phyloP scores from a whole-genome alignment of 768 basidiomycete species.

The Suillus discolor region DNA sequence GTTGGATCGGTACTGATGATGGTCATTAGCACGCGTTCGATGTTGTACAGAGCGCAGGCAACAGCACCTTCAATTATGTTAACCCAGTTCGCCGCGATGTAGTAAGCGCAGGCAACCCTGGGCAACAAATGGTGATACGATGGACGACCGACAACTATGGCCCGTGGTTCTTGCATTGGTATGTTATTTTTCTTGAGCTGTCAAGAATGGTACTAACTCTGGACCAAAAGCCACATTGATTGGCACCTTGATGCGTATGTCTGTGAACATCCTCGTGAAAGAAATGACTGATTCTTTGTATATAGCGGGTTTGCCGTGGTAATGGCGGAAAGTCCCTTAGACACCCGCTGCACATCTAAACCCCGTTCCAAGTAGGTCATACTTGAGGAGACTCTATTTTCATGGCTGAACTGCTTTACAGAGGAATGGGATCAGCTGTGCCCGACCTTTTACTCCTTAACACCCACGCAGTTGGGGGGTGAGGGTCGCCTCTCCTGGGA shows the following conservation, averaged over 20 bases:
- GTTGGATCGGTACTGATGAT: not conserved
- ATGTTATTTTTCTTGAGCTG: not conserved
- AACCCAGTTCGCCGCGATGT: constrained; percentile 60
- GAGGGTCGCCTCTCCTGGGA: constrained; percentile 21
- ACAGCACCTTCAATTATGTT: constrained; percentile 38
- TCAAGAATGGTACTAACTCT: not conserved
- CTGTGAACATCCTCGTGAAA: not conserved
- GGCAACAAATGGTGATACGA: constrained; percentile 40
- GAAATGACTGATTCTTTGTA: not conserved
- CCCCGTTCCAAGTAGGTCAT: not conserved
- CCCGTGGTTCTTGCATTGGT: constrained; percentile 35
- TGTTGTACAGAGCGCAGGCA: constrained; percentile 47
- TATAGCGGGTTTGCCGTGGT: constrained; percentile 33
- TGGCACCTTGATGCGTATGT: constrained; percentile 23
- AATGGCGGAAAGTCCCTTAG: constrained; percentile 27
- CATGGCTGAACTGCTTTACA: constrained; percentile 6
- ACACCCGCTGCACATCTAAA: not conserved
- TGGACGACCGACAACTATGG: constrained; percentile 58
- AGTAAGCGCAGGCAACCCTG: constrained; percentile 29
- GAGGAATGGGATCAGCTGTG: constrained; percentile 29
- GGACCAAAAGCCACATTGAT: constrained; percentile 17
- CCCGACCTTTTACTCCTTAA: constrained; percentile 23
- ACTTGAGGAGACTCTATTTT: not conserved
- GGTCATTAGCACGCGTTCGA: constrained; percentile 44
- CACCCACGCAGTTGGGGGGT: constrained; percentile 18